Evolutionary conservation across 345 rosid genomes (phyloP), one percentile per base, ranked within the genome.

Genomic region (Populus pruinosa): DNA sequence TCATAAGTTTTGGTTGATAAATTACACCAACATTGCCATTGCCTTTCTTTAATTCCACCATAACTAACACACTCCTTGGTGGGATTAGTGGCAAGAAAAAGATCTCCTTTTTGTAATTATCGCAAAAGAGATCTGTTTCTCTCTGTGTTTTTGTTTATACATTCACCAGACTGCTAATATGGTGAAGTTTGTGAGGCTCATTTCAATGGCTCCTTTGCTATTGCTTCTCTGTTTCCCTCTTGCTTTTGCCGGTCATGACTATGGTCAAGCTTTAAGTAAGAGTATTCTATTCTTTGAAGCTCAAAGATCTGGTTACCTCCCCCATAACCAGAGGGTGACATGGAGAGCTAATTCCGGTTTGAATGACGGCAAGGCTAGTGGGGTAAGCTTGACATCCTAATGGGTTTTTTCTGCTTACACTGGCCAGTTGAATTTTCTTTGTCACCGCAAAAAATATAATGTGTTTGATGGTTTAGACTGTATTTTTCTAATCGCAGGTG

Each of bases 241-340:
- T 43, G 94, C 88, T 70, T 77, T 83, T 5, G 92, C 94, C 47
- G 97, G 93, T 11, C 99, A 96, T 84, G 97, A 96, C 85, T 96
- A 96, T 53, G 89, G 88, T 35, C 94, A 90, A 80, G 99, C 99
- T 79, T 87, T 96, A n/a, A 84, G 89, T 23, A 96, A 96, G 79
- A 91, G 99, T 93, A 82, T 94, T 81, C 90, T 96, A 76, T 96
- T 96, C 87, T 96, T 92, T 64, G 99, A 96, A 87, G 98, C 98
- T 80, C 99, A 96, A 83, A 91, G 99, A 88, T 96, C 99, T 71
- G 99, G 99, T 36, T 82, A 85, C 55, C 91, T 96, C 18, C 99
- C 99, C 55, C 85, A 76, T 70, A 89, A 82, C 86, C 98, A 96
- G 84, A 89, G 98, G 82, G 94, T 96, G 81, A 82, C 83, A 20